A percentile compares a stretch with the other conserved stretches of the same genome.
Evolutionary conservation across 2,329 filamentous ascomycete species (phyloP).

Genomic region (Elsinoe fawcettii): DNA sequence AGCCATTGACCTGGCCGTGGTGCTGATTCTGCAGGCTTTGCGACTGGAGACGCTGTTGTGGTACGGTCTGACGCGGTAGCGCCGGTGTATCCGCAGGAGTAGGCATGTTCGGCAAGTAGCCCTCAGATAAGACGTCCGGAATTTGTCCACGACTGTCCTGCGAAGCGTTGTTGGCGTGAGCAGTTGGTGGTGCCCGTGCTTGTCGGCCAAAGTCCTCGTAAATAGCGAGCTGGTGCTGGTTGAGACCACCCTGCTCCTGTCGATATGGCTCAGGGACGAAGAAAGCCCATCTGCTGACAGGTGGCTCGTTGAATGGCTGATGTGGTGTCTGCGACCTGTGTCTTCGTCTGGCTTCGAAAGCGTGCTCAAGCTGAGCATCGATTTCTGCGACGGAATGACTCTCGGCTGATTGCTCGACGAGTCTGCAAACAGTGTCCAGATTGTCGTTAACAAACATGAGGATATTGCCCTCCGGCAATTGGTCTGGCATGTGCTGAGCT

Average conservation of each 20-base stretch:
- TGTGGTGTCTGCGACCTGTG: conserved; percentile 69
- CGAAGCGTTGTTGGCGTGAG: conserved; percentile 48
- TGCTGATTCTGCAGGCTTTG: conserved; percentile 24
- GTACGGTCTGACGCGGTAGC: conserved; percentile 50
- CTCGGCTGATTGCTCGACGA: conserved; percentile 93
- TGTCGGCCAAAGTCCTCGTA: conserved; percentile 95
- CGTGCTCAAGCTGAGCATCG: conserved; percentile 79
- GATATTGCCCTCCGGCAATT: conserved; percentile 86
- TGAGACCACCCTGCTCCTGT: conserved; percentile 72
- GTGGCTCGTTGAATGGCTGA: conserved; percentile 75
- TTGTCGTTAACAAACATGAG: conserved; percentile 99
- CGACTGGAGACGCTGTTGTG: conserved; percentile 36
- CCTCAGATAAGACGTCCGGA: conserved; percentile 55
- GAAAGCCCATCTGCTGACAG: conserved; percentile 80
- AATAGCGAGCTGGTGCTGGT: conserved; percentile 85
- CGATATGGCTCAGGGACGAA: conserved; percentile 93
- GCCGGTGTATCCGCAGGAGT: conserved; percentile 56
- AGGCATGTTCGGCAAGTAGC: conserved; percentile 55
- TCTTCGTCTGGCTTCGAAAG: conserved; percentile 67
- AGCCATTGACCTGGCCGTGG: conserved; percentile 53
- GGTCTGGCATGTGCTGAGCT: conserved; percentile 51
- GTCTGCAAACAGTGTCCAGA: conserved; percentile 81
- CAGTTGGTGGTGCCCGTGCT: conserved; percentile 50
- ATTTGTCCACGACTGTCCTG: conserved; percentile 54
- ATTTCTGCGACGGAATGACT: conserved; percentile 90